Evolutionary conservation across 73 alveolate genomes (phyloP), one percentile per base, ranked within the genome.

Genomic region (Effrenium voratum): DNA sequence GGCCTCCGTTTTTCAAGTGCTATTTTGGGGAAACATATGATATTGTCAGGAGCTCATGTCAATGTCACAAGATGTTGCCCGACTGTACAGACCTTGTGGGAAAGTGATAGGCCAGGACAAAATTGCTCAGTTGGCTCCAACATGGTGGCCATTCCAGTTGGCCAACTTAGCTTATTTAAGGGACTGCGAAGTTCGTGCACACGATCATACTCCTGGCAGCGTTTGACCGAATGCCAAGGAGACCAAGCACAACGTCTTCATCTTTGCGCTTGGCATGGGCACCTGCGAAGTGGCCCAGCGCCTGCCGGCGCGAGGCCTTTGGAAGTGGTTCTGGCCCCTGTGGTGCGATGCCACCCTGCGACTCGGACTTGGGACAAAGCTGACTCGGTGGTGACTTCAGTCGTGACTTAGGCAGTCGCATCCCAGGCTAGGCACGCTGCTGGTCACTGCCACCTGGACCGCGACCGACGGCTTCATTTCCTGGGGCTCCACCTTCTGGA

Each of bases 401-500:
- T n/a, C 72, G 28, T 46, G 68, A 2, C 52, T 49, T 41, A 41
- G 8, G 28, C 19, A 30, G n/a, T 41, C 63, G 87, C 57, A 30
- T 40, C 57, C 32, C 5, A 86, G 95, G 95, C 76, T 88, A 3
- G 72, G 44, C 41, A 63, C 85, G 50, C 77, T 88, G 73, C 50
- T 43, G 55, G 72, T 88, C 38, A 88, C 95, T 5, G 95, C 86
- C 32, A 60, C 49, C 73, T 88, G 85, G 83, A 76, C 36, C 41
- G 59, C 43, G 38, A 52, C 40, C 26, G 30, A 45, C 45, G 91
- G 68, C 28, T 32, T 12, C 30, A 32, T 73, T 26, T 63, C 95
- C 49, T 88, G 95, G 95, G 52, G 95, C 95, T 66, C 55, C 38
- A 88, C 86, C 66, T 88, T 60, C 52, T 88, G 95, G 95, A 88